Evolutionary conservation across 2,329 filamentous ascomycete genomes (phyloP), one percentile per base, ranked within the genome.

Genomic region (Ceratocystiopsis sp.): DNA sequence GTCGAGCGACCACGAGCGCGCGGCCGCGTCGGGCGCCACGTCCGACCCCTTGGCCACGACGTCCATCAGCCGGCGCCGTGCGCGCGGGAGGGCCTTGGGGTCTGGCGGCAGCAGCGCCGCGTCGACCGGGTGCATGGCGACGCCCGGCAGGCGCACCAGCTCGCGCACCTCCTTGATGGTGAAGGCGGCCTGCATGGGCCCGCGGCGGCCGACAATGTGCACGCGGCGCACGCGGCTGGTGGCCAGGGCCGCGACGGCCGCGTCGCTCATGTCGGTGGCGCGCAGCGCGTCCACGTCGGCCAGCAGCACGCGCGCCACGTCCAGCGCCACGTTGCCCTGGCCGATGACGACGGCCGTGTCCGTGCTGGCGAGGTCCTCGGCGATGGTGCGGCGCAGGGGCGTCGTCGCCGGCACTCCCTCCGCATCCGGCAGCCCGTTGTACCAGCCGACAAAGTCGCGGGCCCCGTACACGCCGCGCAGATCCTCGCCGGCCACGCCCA

Each of bases 81-180:
- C 75, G 25, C 91, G 74, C 4, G 84, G 80, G 9, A 96, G 67
- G n/a, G 66, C 68, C 32, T 77, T 74, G 35, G 80, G 63, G 43
- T 84, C 69, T 1, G 68, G 54, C 0, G 86, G 85, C 39, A 91
- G 66, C 8, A 93, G 64, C 1, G 69, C 64, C 46, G 64, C 59
- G 43, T 83, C 71, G 25, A 89, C 67, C 2, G 80, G 73, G 43
- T 78, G 69, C 54, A 94, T 93, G 14, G 69, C 71, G 11, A 93
- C 79, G 1, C 65, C 65, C 0, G 75, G 71, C 3, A 96, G 68
- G 41, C 82, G 80, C 62, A 94, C 78, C 4, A 98, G 65, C 60
- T 98, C 91, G 34, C 91, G 77, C 15, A 85, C 65, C 63, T 98
- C 91, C 60, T 95, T 96, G 58, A 94, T 93, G 0, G 89, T 95